Percentiles rank a stretch among this genome's conserved stretches.
phyloP scores from a whole-genome alignment of 345 rosid species.

The Rhodomyrtus tomentosa region DNA sequence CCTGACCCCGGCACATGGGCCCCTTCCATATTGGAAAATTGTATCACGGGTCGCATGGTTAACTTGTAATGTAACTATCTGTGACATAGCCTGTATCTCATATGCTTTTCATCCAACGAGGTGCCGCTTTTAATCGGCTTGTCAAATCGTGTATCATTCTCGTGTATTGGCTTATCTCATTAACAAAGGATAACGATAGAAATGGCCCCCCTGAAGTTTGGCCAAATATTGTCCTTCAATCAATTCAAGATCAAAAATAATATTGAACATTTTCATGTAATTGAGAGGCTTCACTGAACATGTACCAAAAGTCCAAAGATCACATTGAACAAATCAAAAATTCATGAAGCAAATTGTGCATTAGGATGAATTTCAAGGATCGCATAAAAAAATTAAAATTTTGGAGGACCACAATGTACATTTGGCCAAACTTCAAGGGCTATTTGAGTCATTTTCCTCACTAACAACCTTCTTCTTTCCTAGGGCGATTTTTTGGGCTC shows the following conservation, averaged over 20 bases:
- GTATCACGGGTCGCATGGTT: neutral
- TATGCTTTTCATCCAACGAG: neutral
- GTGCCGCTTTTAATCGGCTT: neutral
- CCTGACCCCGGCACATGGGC: conserved; percentile 1
- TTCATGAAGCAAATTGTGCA: too few relatives aligned
- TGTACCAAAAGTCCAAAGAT: too few relatives aligned
- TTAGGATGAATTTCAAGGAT: too few relatives aligned
- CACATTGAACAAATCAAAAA: too few relatives aligned
- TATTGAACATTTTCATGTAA: too few relatives aligned
- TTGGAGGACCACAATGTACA: too few relatives aligned
- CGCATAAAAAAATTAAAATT: too few relatives aligned
- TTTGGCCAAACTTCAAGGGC: too few relatives aligned
- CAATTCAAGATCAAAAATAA: too few relatives aligned
- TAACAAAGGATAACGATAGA: neutral
- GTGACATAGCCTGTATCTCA: neutral
- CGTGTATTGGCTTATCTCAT: neutral
- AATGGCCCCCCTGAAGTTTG: too few relatives aligned
- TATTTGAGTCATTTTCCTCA: neutral
- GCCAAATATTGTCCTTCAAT: too few relatives aligned
- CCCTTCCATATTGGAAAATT: neutral
- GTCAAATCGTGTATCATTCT: neutral
- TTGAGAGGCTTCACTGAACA: too few relatives aligned
- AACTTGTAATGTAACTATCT: neutral
- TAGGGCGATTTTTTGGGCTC: neutral
- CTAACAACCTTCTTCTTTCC: neutral